Evolutionary conservation across 2,329 filamentous ascomycete species (phyloP).

Genomic region (Pseudocercospora cruenta): DNA sequence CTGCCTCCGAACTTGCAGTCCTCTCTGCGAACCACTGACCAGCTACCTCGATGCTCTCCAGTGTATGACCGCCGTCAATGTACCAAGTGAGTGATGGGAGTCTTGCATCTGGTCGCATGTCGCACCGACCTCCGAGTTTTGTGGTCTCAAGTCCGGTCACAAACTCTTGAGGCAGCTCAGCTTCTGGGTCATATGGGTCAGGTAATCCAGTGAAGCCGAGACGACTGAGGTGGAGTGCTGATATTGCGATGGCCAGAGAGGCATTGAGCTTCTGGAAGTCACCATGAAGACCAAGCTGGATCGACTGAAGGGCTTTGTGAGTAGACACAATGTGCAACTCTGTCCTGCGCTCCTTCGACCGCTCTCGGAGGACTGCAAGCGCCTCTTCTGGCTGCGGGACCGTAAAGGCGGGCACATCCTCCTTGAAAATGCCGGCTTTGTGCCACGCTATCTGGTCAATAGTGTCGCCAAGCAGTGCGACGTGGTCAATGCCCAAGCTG

Average conservation of each 20-base stretch:
- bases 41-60: slow-evolving; percentile 77
- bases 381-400: slow-evolving; percentile 60
- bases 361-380: slow-evolving; percentile 59
- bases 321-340: slow-evolving; percentile 53
- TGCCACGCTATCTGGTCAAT: slow-evolving; percentile 88
- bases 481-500: slow-evolving; percentile 83
- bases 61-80: slow-evolving; percentile 85
- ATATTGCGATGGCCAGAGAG: slow-evolving; percentile 62
- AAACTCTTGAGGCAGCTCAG: slow-evolving; percentile 63
- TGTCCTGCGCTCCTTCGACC: slow-evolving; percentile 56
- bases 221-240: slow-evolving; percentile 59
- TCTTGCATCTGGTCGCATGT: slow-evolving; percentile 61
- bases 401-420: slow-evolving; percentile 65
- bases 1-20: slow-evolving; percentile 34
- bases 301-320: slow-evolving; percentile 51
- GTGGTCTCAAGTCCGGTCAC: slow-evolving; percentile 67
- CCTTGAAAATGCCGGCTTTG: slow-evolving; percentile 85
- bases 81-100: slow-evolving; percentile 67
- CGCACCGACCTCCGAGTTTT: slow-evolving; percentile 75
- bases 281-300: slow-evolving; percentile 63
- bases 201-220: slow-evolving; percentile 49
- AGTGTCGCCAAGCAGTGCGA: slow-evolving; percentile 75
- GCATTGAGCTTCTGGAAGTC: slow-evolving; percentile 68
- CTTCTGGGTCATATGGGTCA: slow-evolving; percentile 43
- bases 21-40: slow-evolving; percentile 72